Conservation (phyloP, 331 rosid genomes). For the Prunus yedoensis region DNA sequence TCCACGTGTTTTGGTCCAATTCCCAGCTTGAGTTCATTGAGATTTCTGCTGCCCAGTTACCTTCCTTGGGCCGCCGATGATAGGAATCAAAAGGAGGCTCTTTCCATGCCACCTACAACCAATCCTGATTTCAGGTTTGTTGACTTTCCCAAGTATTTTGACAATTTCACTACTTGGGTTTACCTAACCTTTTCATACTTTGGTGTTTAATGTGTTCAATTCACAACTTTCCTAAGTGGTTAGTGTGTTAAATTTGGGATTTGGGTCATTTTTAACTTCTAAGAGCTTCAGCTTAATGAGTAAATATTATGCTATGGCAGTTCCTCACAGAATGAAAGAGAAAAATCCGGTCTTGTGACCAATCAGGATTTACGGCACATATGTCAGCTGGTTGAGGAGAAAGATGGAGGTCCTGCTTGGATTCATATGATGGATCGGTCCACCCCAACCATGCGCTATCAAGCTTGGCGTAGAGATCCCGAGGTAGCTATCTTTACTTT, state of each 20-base stretch:
- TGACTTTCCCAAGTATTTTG: neutral
- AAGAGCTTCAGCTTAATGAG: conserved; percentile 2
- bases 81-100: conserved; percentile 17
- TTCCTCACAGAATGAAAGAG: conserved; percentile 33
- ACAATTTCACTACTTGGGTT: conserved; percentile 2
- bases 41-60: conserved; percentile 40
- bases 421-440: conserved; percentile 76
- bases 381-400: conserved; percentile 56
- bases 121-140: conserved; percentile 46
- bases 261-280: neutral
- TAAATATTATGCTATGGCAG: conserved; percentile 29
- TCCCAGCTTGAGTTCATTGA: conserved; percentile 41
- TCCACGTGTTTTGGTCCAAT: conserved; percentile 26
- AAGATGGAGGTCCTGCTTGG: conserved; percentile 70
- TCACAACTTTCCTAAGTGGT: neutral
- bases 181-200: neutral
- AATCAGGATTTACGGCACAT: conserved; percentile 48
- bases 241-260: neutral
- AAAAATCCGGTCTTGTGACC: conserved; percentile 27
- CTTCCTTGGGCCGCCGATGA: conserved; percentile 31
- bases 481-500: conserved; percentile 33
- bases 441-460: conserved; percentile 50
- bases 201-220: neutral
- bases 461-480: conserved; percentile 74
- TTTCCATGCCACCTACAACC: conserved; percentile 24